These are phyloP conservation scores for Cryphonectria carpinicola DNA, from an alignment of 2,329 filamentous ascomycete genomes.

Conservation along the genomic window DNA sequence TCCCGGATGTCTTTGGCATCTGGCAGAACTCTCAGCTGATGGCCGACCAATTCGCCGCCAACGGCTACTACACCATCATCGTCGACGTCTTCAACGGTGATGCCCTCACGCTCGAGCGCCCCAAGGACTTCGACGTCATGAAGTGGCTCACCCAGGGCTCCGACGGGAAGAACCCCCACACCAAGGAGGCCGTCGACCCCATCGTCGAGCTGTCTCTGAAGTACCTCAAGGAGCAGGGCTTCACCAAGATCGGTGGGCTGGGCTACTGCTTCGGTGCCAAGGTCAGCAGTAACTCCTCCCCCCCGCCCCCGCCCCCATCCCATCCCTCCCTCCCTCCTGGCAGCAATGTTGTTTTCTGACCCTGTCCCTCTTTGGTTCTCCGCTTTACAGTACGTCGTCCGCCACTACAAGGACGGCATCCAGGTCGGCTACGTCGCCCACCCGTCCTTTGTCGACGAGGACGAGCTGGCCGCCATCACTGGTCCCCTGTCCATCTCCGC, in stretches of 20 bases:
- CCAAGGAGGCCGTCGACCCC: constrained; percentile 47
- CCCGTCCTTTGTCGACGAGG: constrained; percentile 72
- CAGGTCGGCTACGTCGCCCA: constrained; percentile 76
- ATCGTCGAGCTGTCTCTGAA: constrained; percentile 58
- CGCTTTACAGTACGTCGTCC: constrained; percentile 62
- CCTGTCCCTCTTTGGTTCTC: no score
- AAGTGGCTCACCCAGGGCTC: constrained; percentile 49
- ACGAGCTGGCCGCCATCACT: constrained; percentile 68
- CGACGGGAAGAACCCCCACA: constrained; percentile 55
- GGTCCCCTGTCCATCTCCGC: constrained; percentile 71
- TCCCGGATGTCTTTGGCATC: constrained; percentile 56
- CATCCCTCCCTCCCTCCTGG: background rate
- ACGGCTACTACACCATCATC: constrained; percentile 71
- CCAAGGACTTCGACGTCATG: constrained; percentile 46
- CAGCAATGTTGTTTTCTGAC: background rate
- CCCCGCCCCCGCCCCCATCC: background rate
- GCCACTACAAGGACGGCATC: constrained; percentile 67
- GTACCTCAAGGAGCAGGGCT: constrained; percentile 59
- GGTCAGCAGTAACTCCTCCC: constrained; percentile 43
- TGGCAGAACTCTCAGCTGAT: constrained; percentile 66
- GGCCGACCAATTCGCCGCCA: constrained; percentile 75
- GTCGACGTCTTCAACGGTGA: constrained; percentile 75
- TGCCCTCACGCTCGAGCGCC: constrained; percentile 57
- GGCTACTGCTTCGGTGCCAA: constrained; percentile 81
- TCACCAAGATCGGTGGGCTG: constrained; percentile 64